Base-by-base conservation (phyloP, 2,329 filamentous ascomycete genomes). In the Aspergillus spinulosporus region DNA sequence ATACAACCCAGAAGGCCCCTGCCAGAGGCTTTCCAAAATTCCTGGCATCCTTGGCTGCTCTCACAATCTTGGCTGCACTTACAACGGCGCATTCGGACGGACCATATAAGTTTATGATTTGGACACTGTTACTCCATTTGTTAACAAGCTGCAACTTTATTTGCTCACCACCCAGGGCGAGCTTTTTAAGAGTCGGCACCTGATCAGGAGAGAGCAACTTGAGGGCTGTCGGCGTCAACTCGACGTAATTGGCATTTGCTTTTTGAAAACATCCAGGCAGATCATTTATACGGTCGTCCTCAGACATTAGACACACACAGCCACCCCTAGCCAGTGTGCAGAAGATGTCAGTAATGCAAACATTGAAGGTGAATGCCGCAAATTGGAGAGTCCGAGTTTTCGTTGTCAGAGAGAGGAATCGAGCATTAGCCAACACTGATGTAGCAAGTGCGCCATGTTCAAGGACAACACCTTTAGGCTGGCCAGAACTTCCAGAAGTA, bases 391-490 rank as follows among this genome's bases (percentile, higher is more conserved):
- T 58, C 14, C 72, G 60, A 21, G 21, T 21, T 21, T 21, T 21
- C 21, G 21, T 21, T 21, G 67, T 61, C 74, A 67, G 1, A 70
- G 21, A 21, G 21, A 64, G 11, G 74, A 72, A 31, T 84, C 67
- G 0, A 78, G 76, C 79, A 58, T 84, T 80, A 0, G 75, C 74
- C 1, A 75, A 60, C 48, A 81, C 77, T 0, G 76, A 74, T 0
- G 82, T 80, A 1, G 81, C 79, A 1, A 85, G 74, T 0, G 82
- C 78, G 0, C 72, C 72, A 61, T 88, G 85, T 3, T 79, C 81
- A 59, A 85, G 83, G 47, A 84, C 79, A 14, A 84, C 78, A 1
- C 83, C 84, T 54, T 81, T 81, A 0, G 80, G 79, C 37, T 73
- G 75, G 44, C 76, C 77, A 1, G 79, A 78, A 1, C 79, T 79